phyloP scores from a whole-genome alignment of 805 yeast species.

The Ogataea trehaloabstinens region DNA sequence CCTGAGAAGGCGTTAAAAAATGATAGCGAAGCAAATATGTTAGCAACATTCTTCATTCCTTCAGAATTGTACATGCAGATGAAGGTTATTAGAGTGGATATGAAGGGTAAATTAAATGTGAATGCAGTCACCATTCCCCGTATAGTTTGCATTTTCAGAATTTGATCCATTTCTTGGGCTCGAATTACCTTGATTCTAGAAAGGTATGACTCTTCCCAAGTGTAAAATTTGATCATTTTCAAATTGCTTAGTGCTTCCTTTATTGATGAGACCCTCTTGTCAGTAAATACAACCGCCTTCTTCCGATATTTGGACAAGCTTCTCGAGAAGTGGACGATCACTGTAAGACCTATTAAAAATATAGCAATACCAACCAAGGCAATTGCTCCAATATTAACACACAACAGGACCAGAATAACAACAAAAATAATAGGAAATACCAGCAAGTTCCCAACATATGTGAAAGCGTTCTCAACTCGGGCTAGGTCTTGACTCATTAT shows the following conservation, averaged over 20 bases:
- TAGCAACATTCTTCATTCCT: conserved; percentile 48
- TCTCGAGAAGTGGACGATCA: conserved; percentile 46
- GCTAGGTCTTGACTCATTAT: conserved; percentile 77
- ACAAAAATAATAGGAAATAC: conserved; percentile 61
- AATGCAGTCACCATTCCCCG: conserved; percentile 58
- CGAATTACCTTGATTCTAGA: conserved; percentile 54
- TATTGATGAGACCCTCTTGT: conserved; percentile 67
- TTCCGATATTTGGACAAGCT: conserved; percentile 51
- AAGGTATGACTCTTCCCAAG: conserved; percentile 84
- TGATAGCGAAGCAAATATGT: conserved; percentile 65
- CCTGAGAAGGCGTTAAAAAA: conserved; percentile 58
- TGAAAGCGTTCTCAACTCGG: conserved; percentile 70
- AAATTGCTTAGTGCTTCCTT: conserved; percentile 76
- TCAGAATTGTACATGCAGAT: conserved; percentile 36
- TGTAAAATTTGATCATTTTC: conserved; percentile 78
- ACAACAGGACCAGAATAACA: conserved; percentile 59
- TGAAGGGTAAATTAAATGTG: conserved; percentile 56
- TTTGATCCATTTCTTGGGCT: conserved; percentile 52
- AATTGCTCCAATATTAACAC: conserved; percentile 67
- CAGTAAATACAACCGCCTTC: conserved; percentile 61
- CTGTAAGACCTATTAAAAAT: conserved; percentile 47
- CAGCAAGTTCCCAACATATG: conserved; percentile 60
- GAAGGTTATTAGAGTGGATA: conserved; percentile 64
- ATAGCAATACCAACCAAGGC: conserved; percentile 71
- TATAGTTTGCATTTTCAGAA: conserved; percentile 58